These are phyloP conservation scores for Stagonosporopsis chrysanthemi DNA, from an alignment of 2,329 filamentous ascomycete species.

Conservation along the genomic window DNA sequence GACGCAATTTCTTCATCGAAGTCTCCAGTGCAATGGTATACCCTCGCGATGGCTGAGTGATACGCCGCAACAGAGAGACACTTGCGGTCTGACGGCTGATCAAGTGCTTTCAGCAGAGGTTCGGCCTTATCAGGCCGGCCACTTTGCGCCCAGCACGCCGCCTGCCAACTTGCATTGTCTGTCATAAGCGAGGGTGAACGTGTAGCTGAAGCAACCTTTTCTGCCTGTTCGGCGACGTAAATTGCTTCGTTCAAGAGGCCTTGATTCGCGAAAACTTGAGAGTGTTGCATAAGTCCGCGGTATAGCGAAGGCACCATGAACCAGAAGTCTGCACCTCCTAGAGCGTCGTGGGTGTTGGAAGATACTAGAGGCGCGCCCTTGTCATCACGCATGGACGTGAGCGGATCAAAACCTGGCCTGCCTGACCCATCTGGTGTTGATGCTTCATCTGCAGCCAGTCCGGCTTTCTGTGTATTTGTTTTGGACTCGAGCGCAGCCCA, in stretches of 20 bases:
- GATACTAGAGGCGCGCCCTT: slow-evolving; percentile 45
- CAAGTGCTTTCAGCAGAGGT: slow-evolving; percentile 63
- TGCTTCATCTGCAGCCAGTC: slow-evolving; percentile 20
- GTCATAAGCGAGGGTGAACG: slow-evolving; percentile 64
- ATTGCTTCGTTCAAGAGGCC: slow-evolving; percentile 88
- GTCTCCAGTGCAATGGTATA: slow-evolving; percentile 58
- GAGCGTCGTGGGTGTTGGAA: slow-evolving; percentile 54
- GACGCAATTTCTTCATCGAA: slow-evolving; percentile 57
- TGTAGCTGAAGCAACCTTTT: slow-evolving; percentile 76
- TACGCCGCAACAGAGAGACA: slow-evolving; percentile 61
- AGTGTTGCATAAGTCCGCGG: slow-evolving; percentile 74
- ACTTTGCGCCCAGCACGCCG: slow-evolving; percentile 59
- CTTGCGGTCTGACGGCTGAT: slow-evolving; percentile 48
- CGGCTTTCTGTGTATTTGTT: slow-evolving; percentile 28
- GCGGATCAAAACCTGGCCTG: slow-evolving; percentile 33
- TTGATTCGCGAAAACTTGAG: slow-evolving; percentile 79
- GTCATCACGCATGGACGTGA: slow-evolving; percentile 41
- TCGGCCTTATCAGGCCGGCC: slow-evolving; percentile 59
- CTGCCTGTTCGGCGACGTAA: slow-evolving; percentile 85
- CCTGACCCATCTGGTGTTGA: slow-evolving; percentile 28
- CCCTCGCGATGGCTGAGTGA: slow-evolving; percentile 58
- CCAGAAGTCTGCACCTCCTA: slow-evolving; percentile 78
- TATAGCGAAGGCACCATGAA: slow-evolving; percentile 76
- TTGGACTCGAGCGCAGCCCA: slow-evolving; percentile 61
- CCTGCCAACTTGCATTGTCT: slow-evolving; percentile 55